These are phyloP conservation scores for Trichophaea hybrida DNA, from an alignment of 2,329 filamentous ascomycete genomes.

Conservation along the genomic window DNA sequence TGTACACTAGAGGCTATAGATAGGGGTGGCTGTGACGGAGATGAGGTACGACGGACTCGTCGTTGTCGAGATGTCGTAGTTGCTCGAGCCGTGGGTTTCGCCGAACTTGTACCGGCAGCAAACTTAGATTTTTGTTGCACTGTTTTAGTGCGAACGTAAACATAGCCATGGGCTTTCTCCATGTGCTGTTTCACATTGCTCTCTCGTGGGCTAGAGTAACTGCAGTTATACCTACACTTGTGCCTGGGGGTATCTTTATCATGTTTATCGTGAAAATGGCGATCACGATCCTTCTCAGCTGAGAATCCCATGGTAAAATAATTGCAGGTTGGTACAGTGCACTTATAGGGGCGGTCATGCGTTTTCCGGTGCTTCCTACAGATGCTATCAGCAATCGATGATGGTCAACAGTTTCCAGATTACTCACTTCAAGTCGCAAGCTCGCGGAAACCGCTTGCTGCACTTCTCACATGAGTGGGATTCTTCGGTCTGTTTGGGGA, in stretches of 20 bases:
- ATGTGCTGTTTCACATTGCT: constrained; percentile 98
- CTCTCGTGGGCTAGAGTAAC: constrained; percentile 88
- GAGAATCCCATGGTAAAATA: constrained; percentile 86
- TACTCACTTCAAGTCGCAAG: constrained; percentile 69
- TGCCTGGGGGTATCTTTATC: constrained; percentile 64
- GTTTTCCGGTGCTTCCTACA: constrained; percentile 83
- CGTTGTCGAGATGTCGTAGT: not conserved
- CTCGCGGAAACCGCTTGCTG: constrained; percentile 46
- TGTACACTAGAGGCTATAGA: not conserved
- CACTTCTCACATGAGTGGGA: constrained; percentile 9
- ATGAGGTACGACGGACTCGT: not conserved
- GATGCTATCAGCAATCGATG: constrained; percentile 12
- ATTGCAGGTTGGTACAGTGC: constrained; percentile 66
- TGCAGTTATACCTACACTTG: constrained; percentile 71
- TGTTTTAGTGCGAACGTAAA: constrained; percentile 82
- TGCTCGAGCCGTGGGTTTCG: no score
- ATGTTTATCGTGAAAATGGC: constrained; percentile 94
- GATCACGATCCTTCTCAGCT: constrained; percentile 92
- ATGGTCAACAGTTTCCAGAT: not conserved
- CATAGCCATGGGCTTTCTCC: constrained; percentile 89
- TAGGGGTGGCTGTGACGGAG: not conserved
- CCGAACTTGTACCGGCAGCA: not conserved
- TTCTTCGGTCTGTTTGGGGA: not conserved
- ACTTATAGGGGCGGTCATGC: constrained; percentile 93
- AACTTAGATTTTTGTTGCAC: not conserved